Base-by-base conservation (phyloP, 495 filamentous ascomycete species). In the Patellaria atrata region DNA sequence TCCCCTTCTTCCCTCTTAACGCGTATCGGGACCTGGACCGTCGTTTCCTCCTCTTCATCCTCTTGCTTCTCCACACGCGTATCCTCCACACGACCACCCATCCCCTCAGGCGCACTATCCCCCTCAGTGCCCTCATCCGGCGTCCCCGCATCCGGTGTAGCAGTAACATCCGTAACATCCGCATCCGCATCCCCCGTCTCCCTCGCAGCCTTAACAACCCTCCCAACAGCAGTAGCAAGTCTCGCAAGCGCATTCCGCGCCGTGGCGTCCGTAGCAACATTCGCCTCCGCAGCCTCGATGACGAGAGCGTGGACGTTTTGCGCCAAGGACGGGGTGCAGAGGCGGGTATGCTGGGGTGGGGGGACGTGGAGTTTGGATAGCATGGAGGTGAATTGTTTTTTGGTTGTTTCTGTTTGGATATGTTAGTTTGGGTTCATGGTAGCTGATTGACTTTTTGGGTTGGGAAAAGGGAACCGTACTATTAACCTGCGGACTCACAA, bases 351-450 rank as follows among this genome's bases (percentile, higher is more conserved):
- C n/a, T n/a, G n/a, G n/a, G n/a, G n/a, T n/a, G n/a, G n/a, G n/a
- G 81, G 71, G 38, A 94, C 67, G 54, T 82, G 76, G 10, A 94
- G 64, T 58, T 96, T 97, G 35, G 70, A 73, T 15, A 96, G 64
- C 26, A 94, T 67, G 3, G 73, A 60, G 35, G 82, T 68, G 17
- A 93, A 59, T 3, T 78, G 61, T 59, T 92, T 94, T 55, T 73
- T 79, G 56, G 94, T 86, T 47, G 94, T 85, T 54, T 72, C 78
- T n/a, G n/a, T n/a, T n/a, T n/a, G n/a, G n/a, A n/a, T n/a, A n/a
- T n/a, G n/a, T n/a, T n/a, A n/a, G n/a, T n/a, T n/a, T n/a, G n/a
- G n/a, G n/a, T n/a, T n/a, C n/a, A n/a, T n/a, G n/a, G n/a, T n/a
- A n/a, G n/a, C n/a, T n/a, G n/a, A n/a, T n/a, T n/a, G n/a, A n/a